Conservation (phyloP, 2,329 filamentous ascomycete genomes). For the Penicillium sp. region DNA sequence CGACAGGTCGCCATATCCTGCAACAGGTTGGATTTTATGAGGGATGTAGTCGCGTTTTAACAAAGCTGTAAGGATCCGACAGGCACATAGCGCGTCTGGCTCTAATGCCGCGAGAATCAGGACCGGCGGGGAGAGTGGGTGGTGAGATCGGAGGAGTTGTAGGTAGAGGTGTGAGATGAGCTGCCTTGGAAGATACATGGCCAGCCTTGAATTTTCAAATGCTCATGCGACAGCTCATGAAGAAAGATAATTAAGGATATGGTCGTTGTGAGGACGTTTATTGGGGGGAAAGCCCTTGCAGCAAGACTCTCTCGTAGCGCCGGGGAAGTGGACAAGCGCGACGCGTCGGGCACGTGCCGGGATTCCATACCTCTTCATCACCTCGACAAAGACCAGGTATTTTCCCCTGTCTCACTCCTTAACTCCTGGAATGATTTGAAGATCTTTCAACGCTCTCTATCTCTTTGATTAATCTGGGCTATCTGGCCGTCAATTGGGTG, state of each 20-base stretch:
- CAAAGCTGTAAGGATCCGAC: constrained; percentile 88
- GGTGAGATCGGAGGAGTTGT: constrained; percentile 81
- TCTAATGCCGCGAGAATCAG: constrained; percentile 91
- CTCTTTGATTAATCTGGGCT: too few relatives aligned
- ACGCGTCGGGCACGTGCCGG: constrained; percentile 31
- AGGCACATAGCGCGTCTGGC: constrained; percentile 92
- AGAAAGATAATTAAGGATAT: constrained; percentile 21
- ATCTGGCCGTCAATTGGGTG: too few relatives aligned
- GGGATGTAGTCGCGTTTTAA: constrained; percentile 96
- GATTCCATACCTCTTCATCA: constrained; percentile 26
- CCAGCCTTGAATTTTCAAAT: constrained; percentile 21
- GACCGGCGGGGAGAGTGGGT: constrained; percentile 88
- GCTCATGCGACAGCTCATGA: constrained; percentile 23
- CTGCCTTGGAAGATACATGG: constrained; percentile 92
- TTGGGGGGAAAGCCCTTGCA: constrained; percentile 18
- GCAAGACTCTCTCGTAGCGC: constrained; percentile 11
- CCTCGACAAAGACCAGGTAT: constrained; percentile 22
- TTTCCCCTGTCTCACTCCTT: constrained; percentile 6
- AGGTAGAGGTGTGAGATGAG: constrained; percentile 89
- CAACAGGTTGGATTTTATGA: constrained; percentile 94
- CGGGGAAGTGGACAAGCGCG: constrained; percentile 21
- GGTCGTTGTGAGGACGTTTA: constrained; percentile 1
- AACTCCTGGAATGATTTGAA: background rate
- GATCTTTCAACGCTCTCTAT: background rate
- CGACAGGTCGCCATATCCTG: constrained; percentile 87